These are phyloP conservation scores for Dinochytrium kinnereticum DNA, from an alignment of 371 early-diverging fungal species.

Conservation along the genomic window DNA sequence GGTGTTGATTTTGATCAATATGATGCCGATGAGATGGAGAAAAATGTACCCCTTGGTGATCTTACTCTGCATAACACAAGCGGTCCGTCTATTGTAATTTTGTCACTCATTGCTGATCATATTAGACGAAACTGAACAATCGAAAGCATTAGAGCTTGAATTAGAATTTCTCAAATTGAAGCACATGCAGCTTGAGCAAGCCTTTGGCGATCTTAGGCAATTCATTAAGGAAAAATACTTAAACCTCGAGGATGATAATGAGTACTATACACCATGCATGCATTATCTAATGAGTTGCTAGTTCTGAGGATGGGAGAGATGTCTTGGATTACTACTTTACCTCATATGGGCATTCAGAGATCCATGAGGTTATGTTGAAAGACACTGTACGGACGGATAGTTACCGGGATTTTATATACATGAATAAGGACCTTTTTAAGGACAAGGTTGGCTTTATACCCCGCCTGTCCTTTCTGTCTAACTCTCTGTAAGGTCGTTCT, in stretches of 20 bases:
- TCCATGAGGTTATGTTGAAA: constrained; percentile 60
- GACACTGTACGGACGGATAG: constrained; percentile 94
- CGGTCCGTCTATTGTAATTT: too few species aligned
- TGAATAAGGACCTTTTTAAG: constrained; percentile 93
- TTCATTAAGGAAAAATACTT: constrained; percentile 45
- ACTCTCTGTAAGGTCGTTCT: constrained; percentile 74
- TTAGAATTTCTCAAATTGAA: neutral
- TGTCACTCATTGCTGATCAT: neutral
- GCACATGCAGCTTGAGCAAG: constrained; percentile 31
- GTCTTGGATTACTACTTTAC: constrained; percentile 89
- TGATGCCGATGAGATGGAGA: neutral
- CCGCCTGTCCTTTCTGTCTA: neutral
- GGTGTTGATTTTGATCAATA: constrained; percentile 36
- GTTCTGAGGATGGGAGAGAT: constrained; percentile 24
- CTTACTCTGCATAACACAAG: too few species aligned
- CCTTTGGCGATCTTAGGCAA: constrained; percentile 46
- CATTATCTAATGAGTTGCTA: too few species aligned
- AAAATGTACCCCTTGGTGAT: too few species aligned
- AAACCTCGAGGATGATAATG: neutral
- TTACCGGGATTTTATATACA: constrained; percentile 90
- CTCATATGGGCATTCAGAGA: constrained; percentile 95
- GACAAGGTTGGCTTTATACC: constrained; percentile 65
- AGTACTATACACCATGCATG: too few species aligned
- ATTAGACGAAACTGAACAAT: neutral
- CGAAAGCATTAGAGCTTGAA: neutral